Percentiles rank a stretch among this genome's conserved stretches.
Conservation (phyloP, 805 yeast genomes). For the Barnettozyma vustinii region DNA sequence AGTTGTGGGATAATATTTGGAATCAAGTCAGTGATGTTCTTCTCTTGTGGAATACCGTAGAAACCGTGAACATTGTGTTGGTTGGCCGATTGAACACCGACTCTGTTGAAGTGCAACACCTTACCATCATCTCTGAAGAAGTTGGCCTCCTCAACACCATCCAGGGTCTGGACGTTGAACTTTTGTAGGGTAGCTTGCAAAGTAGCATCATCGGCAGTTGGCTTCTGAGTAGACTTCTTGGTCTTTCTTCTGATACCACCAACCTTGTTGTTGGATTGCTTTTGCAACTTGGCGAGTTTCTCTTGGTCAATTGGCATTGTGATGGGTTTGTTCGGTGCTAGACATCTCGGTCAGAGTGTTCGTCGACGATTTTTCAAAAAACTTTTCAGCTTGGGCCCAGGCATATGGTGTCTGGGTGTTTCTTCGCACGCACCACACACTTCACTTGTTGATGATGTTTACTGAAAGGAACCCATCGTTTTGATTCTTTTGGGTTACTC, state of each 20-base stretch:
- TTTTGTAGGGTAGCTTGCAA: conserved; percentile 84
- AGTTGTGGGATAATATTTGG: conserved; percentile 94
- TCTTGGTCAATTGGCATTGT: conserved; percentile 88
- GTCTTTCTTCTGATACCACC: conserved; percentile 90
- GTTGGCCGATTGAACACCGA: conserved; percentile 91
- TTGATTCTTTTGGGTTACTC: not conserved
- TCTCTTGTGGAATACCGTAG: conserved; percentile 93
- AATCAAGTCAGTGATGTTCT: conserved; percentile 83
- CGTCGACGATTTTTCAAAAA: conserved; percentile 12
- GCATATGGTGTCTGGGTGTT: conserved; percentile 11
- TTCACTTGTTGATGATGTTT: not conserved
- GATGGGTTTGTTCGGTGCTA: not conserved
- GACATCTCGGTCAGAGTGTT: not conserved
- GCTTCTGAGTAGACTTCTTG: conserved; percentile 61
- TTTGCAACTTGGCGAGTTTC: conserved; percentile 88
- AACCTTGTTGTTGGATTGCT: conserved; percentile 76
- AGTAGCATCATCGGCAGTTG: conserved; percentile 85
- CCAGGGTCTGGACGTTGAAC: conserved; percentile 82
- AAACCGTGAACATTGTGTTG: conserved; percentile 89
- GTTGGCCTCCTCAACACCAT: conserved; percentile 94
- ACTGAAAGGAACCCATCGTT: not conserved
- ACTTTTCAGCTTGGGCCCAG: conserved; percentile 5
- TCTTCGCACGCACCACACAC: not conserved
- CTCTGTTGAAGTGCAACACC: conserved; percentile 93
- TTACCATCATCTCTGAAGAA: conserved; percentile 95